Evolutionary conservation across 2,329 filamentous ascomycete species (phyloP), one percentile per base, ranked within the genome.

Genomic region (Decorospora gaudefroyi): DNA sequence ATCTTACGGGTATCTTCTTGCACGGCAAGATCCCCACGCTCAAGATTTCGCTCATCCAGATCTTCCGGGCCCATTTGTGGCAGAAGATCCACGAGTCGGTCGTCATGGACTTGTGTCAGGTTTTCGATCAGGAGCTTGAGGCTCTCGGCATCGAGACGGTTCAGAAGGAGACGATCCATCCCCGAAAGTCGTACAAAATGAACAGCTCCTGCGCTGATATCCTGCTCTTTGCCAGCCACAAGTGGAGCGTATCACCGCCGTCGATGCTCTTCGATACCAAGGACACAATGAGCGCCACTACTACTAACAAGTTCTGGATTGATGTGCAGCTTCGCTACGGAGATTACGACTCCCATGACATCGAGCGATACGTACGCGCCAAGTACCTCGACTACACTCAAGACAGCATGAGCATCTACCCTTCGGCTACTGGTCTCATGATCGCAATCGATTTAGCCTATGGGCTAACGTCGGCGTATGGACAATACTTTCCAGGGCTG

Each of bases 111-210:
- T 73, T 99, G 65, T 97, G 93, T 61, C 95, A 99, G 68, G 93
- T 99, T 10, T 96, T 99, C 60, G 93, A 99, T 58, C 92, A 97
- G 66, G 93, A 99, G 69, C 76, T 99, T 29, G 93, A 99, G 71
- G 90, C 93, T 21, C 78, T 99, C 3, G 91, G 91, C 23, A 96
- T 99, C 46, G 93, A 99, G 72, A 95, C 90, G 2, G 93, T 97
- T 4, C 93, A 99, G 69, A 99, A 99, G 73, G 93, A 99, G 76
- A 97, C 93, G 0, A 99, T 99, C 47, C 93, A 99, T 77, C 93
- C 93, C 38, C 83, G 93, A 82, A 99, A 99, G 75, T 96, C 90
- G 4, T 99, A 99, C 83, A 99, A 99, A 83, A 99, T 99, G 93
- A 99, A 99, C 78, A 96, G 91, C 64, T 97, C 92, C 45, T 97